A percentile compares a stretch with the other conserved stretches of the same genome.
phyloP scores from a whole-genome alignment of 2,329 filamentous ascomycete genomes.

The Penicillium sp. region DNA sequence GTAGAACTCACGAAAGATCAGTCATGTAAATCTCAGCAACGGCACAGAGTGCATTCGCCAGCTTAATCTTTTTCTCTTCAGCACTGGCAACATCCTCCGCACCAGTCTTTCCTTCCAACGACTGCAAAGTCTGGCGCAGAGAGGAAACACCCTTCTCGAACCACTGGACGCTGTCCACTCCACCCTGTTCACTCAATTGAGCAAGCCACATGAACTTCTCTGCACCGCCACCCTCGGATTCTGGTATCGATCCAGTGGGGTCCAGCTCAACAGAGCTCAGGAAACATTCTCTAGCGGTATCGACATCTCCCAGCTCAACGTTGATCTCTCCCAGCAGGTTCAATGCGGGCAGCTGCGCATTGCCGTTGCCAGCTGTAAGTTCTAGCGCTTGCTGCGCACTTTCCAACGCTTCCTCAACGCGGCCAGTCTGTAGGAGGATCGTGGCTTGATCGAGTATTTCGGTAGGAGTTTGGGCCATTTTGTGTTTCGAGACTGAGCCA shows the following conservation, averaged over 20 bases:
- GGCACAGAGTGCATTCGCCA: slow-evolving; percentile 89
- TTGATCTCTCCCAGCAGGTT: slow-evolving; percentile 79
- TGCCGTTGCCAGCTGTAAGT: slow-evolving; percentile 32
- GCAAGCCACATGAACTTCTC: slow-evolving; percentile 96
- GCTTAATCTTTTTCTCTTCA: slow-evolving; percentile 74
- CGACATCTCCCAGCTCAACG: slow-evolving; percentile 78
- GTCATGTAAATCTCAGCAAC: slow-evolving; percentile 99
- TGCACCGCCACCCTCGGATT: slow-evolving; percentile 74
- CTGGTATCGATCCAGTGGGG: slow-evolving; percentile 68
- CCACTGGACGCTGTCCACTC: slow-evolving; percentile 60
- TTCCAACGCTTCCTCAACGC: slow-evolving; percentile 58
- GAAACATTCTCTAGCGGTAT: slow-evolving; percentile 72
- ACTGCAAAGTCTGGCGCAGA: slow-evolving; percentile 70
- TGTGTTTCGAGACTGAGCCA: slow-evolving; percentile 41
- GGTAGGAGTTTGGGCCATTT: slow-evolving; percentile 53
- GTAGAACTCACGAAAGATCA: slow-evolving; percentile 70
- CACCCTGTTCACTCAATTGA: slow-evolving; percentile 72
- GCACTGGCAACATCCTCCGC: slow-evolving; percentile 43
- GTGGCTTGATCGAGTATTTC: slow-evolving; percentile 59
- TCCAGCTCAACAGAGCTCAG: slow-evolving; percentile 73
- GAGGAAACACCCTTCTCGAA: slow-evolving; percentile 67
- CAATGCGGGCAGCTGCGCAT: slow-evolving; percentile 57
- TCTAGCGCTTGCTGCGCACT: slow-evolving; percentile 55
- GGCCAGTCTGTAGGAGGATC: slow-evolving; percentile 57
- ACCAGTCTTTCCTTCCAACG: slow-evolving; percentile 54